Evolutionary conservation across 805 yeast genomes (phyloP), one percentile per base, ranked within the genome.

Genomic region (Zygotorulaspora chibaensis): DNA sequence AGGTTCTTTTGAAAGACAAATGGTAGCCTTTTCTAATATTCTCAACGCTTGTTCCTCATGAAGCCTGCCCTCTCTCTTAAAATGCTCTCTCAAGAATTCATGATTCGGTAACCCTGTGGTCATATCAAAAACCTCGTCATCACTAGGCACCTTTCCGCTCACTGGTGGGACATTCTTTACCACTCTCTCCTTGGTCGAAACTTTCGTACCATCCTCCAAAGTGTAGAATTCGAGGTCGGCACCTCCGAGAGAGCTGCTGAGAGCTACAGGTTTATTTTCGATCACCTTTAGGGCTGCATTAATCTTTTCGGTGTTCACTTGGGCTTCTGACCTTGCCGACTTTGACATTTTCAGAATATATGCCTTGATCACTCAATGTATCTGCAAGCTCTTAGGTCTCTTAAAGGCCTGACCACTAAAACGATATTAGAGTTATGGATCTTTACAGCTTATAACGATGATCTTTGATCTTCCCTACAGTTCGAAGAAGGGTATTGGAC

Each of bases 11-110:
- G 74, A 62, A 46, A 93, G 72, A 7, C 82, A 63, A 17, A 70
- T 71, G 0, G 89, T 81, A 8, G 95, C 95, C 65, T 71, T 72
- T 15, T 69, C 61, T 35, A 91, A 62, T 43, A 91, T 90, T 37
- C 71, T 71, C 36, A 82, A 56, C 0, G 87, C 87, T 62, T 91
- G 97, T 9, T 71, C 71, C 45, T 81, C 83, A 11, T 76, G 72
- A 34, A 91, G 69, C 46, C 96, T 74, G 2, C 99, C 98, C 65
- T 93, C 97, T 34, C 75, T 71, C 53, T 74, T 69, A 54, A 90
- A 84, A 67, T 88, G 96, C 20, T 80, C 76, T 53, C 76, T 80
- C 45, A 93, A 66, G 56, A 86, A 85, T 35, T 69, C 79, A 54
- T 81, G 76, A 59, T 88, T 79, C 9, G 97, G 97, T 47, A 79